Conservation (phyloP, 2,329 filamentous ascomycete genomes). For the Macrophomina phaseolina region DNA sequence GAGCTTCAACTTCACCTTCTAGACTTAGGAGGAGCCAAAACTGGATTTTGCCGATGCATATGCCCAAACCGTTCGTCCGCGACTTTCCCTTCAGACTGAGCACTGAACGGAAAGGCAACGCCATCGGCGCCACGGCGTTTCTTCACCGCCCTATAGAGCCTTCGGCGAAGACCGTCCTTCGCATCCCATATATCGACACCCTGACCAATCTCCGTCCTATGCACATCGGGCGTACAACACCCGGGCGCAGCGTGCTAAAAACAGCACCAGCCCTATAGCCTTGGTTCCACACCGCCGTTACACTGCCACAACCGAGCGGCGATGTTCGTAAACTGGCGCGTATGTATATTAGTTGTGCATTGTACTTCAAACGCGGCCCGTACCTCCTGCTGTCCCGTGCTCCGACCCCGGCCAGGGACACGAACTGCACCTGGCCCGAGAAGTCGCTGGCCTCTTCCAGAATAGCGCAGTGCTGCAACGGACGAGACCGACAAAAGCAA, state of each 20-base stretch:
- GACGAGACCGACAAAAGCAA: too few species aligned
- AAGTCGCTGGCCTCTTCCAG: background rate
- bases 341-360: background rate
- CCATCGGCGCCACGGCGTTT: background rate
- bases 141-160: background rate
- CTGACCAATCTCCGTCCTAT: background rate
- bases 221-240: background rate
- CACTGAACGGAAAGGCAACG: background rate
- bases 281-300: background rate
- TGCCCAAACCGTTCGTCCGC: too few species aligned
- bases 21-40: too few species aligned
- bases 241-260: background rate
- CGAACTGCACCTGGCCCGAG: background rate
- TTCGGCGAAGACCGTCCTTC: background rate
- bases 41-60: too few species aligned
- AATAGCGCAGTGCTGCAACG: too few species aligned
- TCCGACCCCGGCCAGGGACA: background rate
- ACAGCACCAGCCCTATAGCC: background rate
- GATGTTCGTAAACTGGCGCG: conserved; percentile 3
- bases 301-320: conserved; percentile 20
- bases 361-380: conserved; percentile 11
- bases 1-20: too few species aligned
- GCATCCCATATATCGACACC: background rate
- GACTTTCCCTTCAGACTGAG: too few species aligned
- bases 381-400: conserved; percentile 11